Base-by-base conservation (phyloP, 129 eudicot species). In the Pulicaria dysenterica region DNA sequence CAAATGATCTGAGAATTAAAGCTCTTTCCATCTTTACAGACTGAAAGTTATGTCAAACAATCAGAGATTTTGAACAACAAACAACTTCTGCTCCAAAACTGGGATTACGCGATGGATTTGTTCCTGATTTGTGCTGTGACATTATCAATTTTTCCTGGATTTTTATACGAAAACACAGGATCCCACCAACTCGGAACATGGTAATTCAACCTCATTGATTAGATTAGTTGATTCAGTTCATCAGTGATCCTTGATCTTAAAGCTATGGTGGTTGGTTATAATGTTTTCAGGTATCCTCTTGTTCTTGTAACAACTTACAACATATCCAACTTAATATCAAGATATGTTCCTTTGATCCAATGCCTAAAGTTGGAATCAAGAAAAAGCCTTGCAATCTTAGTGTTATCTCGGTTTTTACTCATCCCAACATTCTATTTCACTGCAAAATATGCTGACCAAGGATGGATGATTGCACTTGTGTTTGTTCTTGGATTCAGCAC, bases 371-470 rank as follows among this genome's bases (percentile, higher is more conserved):
- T 88, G 47, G 78, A 85, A 77, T 78, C 85, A 2, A 70, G 89
- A 16, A 84, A 76, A 55, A 83, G 89, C 15, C 87, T 84, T 3
- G 41, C 79, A 77, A 69, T 73, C 2, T 74, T 83, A 4, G 45
- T 62, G 13, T 3, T 84, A 3, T 72, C 87, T 5, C 87, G 94
- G 39, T 73, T 84, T 58, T 46, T 84, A 50, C 66, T 87, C 74
- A 73, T 87, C 51, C 94, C 94, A 16, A 82, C 82, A 3, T 87
- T 87, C 75, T 87, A 87, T 64, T 84, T 87, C 80, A 82, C 89
- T 1, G 87, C 87, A 19, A 87, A 82, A 47, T 87, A 82, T 43
- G 82, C 84, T n/a, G 82, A 77, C 46, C 78, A 84, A 41, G 94
- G 89, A 39, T 87, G 83, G 85, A 84, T 87, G 94, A 82, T 87